Evolutionary conservation across 371 early-diverging fungal species (phyloP).

Genomic region (Batkoa obscura): DNA sequence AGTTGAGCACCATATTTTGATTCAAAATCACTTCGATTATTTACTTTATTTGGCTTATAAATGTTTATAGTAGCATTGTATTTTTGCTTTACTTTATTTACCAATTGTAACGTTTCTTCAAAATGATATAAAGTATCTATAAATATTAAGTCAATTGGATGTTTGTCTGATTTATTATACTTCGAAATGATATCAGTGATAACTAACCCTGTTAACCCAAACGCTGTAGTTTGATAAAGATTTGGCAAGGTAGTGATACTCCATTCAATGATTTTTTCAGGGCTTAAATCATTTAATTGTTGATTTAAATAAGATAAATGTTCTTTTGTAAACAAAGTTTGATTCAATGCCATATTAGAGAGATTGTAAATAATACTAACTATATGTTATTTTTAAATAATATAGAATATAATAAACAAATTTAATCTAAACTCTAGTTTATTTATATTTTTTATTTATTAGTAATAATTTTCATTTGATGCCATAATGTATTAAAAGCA

Average conservation of each 20-base stretch:
- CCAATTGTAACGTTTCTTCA: slow-evolving; percentile 66
- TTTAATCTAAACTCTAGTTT: too few species aligned
- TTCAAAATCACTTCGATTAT: slow-evolving; percentile 44
- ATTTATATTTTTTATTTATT: too few species aligned
- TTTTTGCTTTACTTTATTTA: slow-evolving; percentile 32
- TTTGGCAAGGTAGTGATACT: slow-evolving; percentile 58
- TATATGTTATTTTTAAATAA: too few species aligned
- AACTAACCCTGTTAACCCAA: slow-evolving; percentile 56
- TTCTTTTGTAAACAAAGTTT: slow-evolving; percentile 24
- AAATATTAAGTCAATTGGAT: slow-evolving; percentile 67
- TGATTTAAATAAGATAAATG: slow-evolving; percentile 42
- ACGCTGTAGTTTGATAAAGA: slow-evolving; percentile 79
- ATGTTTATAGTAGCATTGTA: slow-evolving; percentile 54
- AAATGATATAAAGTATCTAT: slow-evolving; percentile 86
- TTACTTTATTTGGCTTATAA: slow-evolving; percentile 43
- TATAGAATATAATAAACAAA: too few species aligned
- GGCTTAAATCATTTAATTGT: slow-evolving; percentile 31
- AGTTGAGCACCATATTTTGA: slow-evolving; percentile 47
- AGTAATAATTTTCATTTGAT: too few species aligned
- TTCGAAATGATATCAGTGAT: slow-evolving; percentile 54
- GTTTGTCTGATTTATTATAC: slow-evolving; percentile 16
- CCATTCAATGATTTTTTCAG: slow-evolving; percentile 76
- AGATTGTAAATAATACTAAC: too few species aligned
- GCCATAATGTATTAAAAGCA: too few species aligned
- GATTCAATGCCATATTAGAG: too few species aligned